phyloP scores from a whole-genome alignment of 2,329 filamentous ascomycete species.

The Graphilbum fragrans region DNA sequence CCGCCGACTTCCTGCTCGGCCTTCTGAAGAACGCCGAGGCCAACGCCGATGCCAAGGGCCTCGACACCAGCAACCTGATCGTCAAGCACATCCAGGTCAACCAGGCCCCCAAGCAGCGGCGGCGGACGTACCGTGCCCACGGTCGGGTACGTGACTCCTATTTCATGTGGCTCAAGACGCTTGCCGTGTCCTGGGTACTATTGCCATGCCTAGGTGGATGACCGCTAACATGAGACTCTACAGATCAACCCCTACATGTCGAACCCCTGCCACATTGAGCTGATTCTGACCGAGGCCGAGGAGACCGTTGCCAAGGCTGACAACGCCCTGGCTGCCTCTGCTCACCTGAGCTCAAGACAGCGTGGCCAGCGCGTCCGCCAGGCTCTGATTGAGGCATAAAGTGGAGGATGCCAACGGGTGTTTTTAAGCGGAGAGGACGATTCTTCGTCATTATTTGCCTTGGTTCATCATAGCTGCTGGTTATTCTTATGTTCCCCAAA shows the following conservation, averaged over 20 bases:
- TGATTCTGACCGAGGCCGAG: slow-evolving; percentile 96
- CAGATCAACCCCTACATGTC: slow-evolving; percentile 99
- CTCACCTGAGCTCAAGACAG: slow-evolving; percentile 81
- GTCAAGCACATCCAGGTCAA: slow-evolving; percentile 99
- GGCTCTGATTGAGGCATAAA: slow-evolving; percentile 53
- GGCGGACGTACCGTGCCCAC: slow-evolving; percentile 99
- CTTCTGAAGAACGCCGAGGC: slow-evolving; percentile 96
- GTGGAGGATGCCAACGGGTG: neutral
- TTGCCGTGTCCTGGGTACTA: neutral
- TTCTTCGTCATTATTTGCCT: neutral
- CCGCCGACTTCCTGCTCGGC: slow-evolving; percentile 91
- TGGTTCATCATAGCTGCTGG: neutral
- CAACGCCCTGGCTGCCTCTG: slow-evolving; percentile 50
- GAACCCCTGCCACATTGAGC: slow-evolving; percentile 99
- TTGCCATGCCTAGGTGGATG: too few species aligned
- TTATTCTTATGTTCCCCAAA: neutral
- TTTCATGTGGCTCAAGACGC: neutral
- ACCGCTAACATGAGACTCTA: neutral
- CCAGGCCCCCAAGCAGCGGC: slow-evolving; percentile 98
- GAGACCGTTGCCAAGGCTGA: slow-evolving; percentile 90
- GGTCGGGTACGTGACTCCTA: slow-evolving; percentile 81
- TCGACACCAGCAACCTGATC: slow-evolving; percentile 92
- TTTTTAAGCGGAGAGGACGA: neutral
- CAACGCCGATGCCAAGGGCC: slow-evolving; percentile 93
- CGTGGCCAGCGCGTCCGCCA: slow-evolving; percentile 58